Evolutionary conservation across 2,329 filamentous ascomycete species (phyloP).

Genomic region (Colletotrichum tropicale): DNA sequence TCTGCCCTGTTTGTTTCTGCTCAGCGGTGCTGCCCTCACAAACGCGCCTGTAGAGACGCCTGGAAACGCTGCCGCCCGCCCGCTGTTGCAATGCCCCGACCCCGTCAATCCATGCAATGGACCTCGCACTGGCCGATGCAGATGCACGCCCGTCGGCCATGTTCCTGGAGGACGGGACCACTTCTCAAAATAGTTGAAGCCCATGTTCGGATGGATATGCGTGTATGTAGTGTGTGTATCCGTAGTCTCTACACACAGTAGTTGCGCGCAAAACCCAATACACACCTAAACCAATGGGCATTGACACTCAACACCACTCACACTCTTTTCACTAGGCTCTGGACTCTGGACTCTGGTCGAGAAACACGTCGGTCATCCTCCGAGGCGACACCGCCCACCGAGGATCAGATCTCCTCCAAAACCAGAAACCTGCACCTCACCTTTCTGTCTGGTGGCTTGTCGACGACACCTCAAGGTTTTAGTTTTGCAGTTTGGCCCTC

Average conservation of each 20-base stretch:
- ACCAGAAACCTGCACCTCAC: not conserved
- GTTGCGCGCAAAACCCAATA: not conserved
- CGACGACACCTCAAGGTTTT: not conserved
- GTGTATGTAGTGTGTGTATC: not conserved
- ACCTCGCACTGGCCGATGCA: not conserved
- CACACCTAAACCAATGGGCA: not conserved
- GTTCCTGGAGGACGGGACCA: not conserved
- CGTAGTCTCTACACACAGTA: not conserved
- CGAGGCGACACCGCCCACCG: not conserved
- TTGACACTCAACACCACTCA: not conserved
- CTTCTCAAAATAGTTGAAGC: not conserved
- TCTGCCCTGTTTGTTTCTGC: not conserved
- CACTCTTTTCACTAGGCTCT: not conserved
- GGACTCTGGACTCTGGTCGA: not conserved
- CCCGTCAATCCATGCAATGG: not conserved
- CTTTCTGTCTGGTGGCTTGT: not conserved
- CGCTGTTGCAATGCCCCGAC: not conserved
- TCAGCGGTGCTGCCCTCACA: not conserved
- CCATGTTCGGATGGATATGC: not conserved
- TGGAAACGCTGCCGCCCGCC: not conserved
- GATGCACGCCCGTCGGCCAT: conserved; percentile 4
- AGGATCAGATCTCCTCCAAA: not conserved
- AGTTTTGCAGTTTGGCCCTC: not conserved
- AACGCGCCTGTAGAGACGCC: not conserved
- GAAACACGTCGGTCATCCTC: conserved; percentile 6